Evolutionary conservation across 1,284 basidiomycete genomes (phyloP).

Genomic region (Microbotryum silenes-acaulis): DNA sequence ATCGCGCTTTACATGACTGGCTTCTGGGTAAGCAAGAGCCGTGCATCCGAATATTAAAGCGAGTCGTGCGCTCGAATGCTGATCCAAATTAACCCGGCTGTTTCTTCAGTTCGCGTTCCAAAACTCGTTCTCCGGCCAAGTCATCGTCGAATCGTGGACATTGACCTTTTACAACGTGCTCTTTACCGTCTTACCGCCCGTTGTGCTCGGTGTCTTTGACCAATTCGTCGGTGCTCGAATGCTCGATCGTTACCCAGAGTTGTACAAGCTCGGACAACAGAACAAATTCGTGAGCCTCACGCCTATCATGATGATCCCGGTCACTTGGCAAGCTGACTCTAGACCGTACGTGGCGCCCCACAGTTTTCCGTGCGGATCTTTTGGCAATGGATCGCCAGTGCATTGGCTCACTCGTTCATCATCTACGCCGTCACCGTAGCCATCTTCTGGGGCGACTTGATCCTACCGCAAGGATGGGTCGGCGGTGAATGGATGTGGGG

Average conservation of each 20-base stretch:
- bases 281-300: slow-evolving; percentile 58
- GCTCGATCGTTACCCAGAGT: slow-evolving; percentile 92
- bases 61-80: no score
- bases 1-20: slow-evolving; percentile 90
- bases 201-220: slow-evolving; percentile 78
- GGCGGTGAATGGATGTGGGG: slow-evolving; percentile 94
- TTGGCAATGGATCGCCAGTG: slow-evolving; percentile 93
- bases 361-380: slow-evolving; percentile 77
- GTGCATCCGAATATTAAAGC: neutral
- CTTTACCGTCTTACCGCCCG: slow-evolving; percentile 88
- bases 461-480: slow-evolving; percentile 69
- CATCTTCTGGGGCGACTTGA: slow-evolving; percentile 84
- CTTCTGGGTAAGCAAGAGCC: slow-evolving; percentile 29
- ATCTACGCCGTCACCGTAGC: slow-evolving; percentile 81
- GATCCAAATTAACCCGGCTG: no score
- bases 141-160: slow-evolving; percentile 97
- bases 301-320: neutral
- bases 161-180: slow-evolving; percentile 59
- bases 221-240: slow-evolving; percentile 96
- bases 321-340: neutral
- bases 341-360: neutral
- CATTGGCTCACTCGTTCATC: slow-evolving; percentile 82
- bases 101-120: slow-evolving; percentile 78
- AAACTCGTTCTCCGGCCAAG: slow-evolving; percentile 98
- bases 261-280: slow-evolving; percentile 84